Evolutionary conservation across 495 filamentous ascomycete species (phyloP), one percentile per base, ranked within the genome.

Genomic region (Symbiotaphrina buchneri): DNA sequence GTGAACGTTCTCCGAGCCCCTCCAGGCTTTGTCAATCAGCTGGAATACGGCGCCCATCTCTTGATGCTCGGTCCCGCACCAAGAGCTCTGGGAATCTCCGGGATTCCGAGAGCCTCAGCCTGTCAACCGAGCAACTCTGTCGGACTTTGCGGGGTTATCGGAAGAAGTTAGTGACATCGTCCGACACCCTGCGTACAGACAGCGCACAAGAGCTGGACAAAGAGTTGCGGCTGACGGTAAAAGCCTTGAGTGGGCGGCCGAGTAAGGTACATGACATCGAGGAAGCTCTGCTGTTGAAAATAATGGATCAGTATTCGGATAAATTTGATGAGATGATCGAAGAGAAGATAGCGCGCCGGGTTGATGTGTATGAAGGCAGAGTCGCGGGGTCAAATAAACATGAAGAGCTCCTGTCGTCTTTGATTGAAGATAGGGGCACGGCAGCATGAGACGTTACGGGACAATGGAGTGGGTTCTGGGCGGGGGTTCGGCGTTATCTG

Each of bases 141-240:
- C 74, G 75, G 17, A 71, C 71, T 4, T 58, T 97, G 5, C 68
- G 74, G 30, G 65, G 71, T 2, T 94, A 90, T 43, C 65, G 87
- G 10, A 85, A 82, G 52, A 80, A 79, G 43, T 61, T 93, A 5
- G 51, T 65, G 15, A 68, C 66, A 8, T 65, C 63, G 8, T 52
- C 62, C 2, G 66, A 83, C 23, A 46, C 42, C 18, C 39, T 61
- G 7, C 61, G 62, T 18, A 53, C 68, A 8, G 73, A 81, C 31
- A 48, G 66, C 2, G 51, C 76, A 13, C 65, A 68, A 23, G 77
- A 90, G 42, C 56, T 92, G 4, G 78, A 87, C 36, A 63, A 71
- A 22, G 85, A 91, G 47, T 52, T 97, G 28, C 61, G 68, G 1
- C 59, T 82, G 16, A 90, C 83, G 0, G 62, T 70, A 1, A 60